Conservation (phyloP, 2,329 filamentous ascomycete genomes). For the Penicillium polonicum region DNA sequence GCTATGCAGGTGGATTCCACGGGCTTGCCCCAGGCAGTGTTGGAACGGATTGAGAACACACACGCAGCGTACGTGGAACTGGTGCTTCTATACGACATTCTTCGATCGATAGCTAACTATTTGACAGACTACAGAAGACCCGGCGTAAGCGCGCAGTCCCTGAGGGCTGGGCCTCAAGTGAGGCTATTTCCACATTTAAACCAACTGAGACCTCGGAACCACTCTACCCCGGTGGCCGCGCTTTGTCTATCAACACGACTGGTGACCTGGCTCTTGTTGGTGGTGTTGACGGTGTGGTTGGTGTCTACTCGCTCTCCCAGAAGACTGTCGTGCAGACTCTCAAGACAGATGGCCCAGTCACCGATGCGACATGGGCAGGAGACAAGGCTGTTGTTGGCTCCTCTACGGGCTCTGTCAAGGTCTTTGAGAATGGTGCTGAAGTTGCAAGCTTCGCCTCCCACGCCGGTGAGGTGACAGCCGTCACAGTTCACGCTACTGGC, state of each 20-base stretch:
- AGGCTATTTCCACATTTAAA: constrained; percentile 64
- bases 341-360: constrained; percentile 64
- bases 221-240: constrained; percentile 58
- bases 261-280: constrained; percentile 71
- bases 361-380: constrained; percentile 59
- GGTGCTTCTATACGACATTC: background rate
- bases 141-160: constrained; percentile 88
- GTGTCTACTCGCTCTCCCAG: constrained; percentile 75
- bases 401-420: constrained; percentile 72
- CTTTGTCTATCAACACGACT: constrained; percentile 58
- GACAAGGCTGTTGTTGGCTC: constrained; percentile 71
- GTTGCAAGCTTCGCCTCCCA: constrained; percentile 73
- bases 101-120: constrained; percentile 19
- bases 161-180: constrained; percentile 76
- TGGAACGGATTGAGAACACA: constrained; percentile 72
- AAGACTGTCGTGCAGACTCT: constrained; percentile 72
- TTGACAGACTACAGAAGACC: constrained; percentile 72
- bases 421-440: constrained; percentile 71
- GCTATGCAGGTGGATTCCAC: constrained; percentile 90
- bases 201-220: constrained; percentile 55
- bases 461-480: constrained; percentile 72
- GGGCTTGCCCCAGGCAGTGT: constrained; percentile 69
- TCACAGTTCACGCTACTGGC: constrained; percentile 80
- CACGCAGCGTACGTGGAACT: constrained; percentile 68
- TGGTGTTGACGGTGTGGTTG: constrained; percentile 70